Percentiles rank a stretch among this genome's conserved stretches.
These are phyloP conservation scores for Triglochin maritima DNA, from an alignment of 106 monocot genomes.

Conservation along the genomic window DNA sequence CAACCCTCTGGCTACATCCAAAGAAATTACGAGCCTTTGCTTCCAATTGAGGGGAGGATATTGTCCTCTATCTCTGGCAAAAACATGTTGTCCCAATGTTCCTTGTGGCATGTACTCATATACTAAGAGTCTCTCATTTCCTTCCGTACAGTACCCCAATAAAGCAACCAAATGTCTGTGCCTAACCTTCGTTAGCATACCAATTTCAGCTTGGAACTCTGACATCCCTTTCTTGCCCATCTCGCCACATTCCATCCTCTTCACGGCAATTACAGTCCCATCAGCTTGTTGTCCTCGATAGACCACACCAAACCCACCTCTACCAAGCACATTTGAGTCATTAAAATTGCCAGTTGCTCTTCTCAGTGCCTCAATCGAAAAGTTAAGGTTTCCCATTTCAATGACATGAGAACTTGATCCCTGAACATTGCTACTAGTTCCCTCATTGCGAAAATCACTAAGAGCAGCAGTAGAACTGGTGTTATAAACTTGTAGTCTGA, in stretches of 20 bases:
- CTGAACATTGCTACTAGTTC: conserved; percentile 8
- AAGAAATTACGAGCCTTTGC: conserved; percentile 66
- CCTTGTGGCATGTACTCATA: conserved; percentile 90
- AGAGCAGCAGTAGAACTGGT: conserved; percentile 2
- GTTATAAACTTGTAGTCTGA: neutral
- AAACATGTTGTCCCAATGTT: conserved; percentile 67
- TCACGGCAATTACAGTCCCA: conserved; percentile 66
- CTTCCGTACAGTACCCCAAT: conserved; percentile 68
- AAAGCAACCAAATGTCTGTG: conserved; percentile 78
- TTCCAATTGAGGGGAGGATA: conserved; percentile 62
- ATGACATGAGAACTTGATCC: conserved; percentile 20
- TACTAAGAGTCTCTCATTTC: conserved; percentile 66
- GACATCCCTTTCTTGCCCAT: conserved; percentile 61
- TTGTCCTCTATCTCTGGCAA: conserved; percentile 28
- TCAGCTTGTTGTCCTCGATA: conserved; percentile 55
- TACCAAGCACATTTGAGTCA: conserved; percentile 46
- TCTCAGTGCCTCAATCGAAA: conserved; percentile 49
- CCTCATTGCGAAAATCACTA: conserved; percentile 31
- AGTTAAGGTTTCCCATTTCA: conserved; percentile 30
- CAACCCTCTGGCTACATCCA: conserved; percentile 88
- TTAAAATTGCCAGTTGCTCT: conserved; percentile 64
- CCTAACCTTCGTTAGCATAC: conserved; percentile 63
- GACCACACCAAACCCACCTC: conserved; percentile 85
- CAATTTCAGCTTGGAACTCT: conserved; percentile 87
- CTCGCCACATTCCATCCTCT: conserved; percentile 43